Conservation (phyloP, 2,329 filamentous ascomycete species). For the Dactylella cylindrospora region DNA sequence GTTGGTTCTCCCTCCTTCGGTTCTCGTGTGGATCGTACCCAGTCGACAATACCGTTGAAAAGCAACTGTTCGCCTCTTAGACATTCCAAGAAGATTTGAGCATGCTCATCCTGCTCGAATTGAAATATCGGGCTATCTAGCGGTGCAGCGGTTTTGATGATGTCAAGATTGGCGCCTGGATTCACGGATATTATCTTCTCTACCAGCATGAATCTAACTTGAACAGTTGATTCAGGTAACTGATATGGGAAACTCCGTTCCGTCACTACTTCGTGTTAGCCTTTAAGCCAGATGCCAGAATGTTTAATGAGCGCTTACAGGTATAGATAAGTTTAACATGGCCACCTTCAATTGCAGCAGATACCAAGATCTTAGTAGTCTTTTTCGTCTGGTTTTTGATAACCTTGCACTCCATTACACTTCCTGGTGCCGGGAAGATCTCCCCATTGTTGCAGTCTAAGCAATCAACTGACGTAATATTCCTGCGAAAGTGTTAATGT, state of each 20-base stretch:
- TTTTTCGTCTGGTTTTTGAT: conserved; percentile 38
- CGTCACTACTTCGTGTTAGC: conserved; percentile 18
- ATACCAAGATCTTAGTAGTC: conserved; percentile 28
- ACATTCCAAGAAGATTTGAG: conserved; percentile 33
- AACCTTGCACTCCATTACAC: conserved; percentile 36
- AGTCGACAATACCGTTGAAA: conserved; percentile 34
- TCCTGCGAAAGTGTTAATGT: conserved; percentile 4
- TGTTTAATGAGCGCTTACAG: conserved; percentile 14
- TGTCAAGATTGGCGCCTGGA: conserved; percentile 18
- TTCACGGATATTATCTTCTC: conserved; percentile 17
- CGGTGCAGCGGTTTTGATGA: conserved; percentile 2
- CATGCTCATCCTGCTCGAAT: conserved; percentile 38
- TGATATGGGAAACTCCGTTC: conserved; percentile 41
- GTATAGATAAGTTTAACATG: conserved; percentile 37
- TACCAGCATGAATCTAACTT: conserved; percentile 42
- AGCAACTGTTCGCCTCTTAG: conserved; percentile 36
- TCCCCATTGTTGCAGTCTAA: conserved; percentile 28
- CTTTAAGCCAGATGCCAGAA: too few species aligned
- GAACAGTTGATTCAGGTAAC: conserved; percentile 36
- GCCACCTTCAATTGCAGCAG: conserved; percentile 25
- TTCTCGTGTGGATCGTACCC: conserved; percentile 28
- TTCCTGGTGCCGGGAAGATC: conserved; percentile 23
- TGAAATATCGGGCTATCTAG: conserved; percentile 40
- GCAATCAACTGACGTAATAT: conserved; percentile 36
- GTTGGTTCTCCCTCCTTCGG: conserved; percentile 15